These are phyloP conservation scores for Alternaria infectoria DNA, from an alignment of 2,329 filamentous ascomycete species.

Conservation along the genomic window DNA sequence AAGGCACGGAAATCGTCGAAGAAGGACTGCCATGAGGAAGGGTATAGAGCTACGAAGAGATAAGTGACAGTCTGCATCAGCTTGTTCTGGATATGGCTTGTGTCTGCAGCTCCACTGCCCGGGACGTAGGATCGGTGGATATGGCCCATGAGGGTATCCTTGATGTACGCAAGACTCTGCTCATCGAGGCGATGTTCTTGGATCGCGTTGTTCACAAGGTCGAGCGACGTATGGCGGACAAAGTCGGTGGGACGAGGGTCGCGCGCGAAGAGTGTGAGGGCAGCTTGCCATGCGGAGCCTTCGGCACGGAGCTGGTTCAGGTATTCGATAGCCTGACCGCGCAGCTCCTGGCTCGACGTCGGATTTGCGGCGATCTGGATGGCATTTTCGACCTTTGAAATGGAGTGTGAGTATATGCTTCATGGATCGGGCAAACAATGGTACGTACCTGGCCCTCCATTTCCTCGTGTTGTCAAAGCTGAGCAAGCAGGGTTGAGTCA, in stretches of 20 bases:
- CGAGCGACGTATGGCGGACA: slow-evolving; percentile 85
- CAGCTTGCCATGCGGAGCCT: slow-evolving; percentile 87
- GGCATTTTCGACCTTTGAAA: slow-evolving; percentile 81
- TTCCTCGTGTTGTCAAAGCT: slow-evolving; percentile 39
- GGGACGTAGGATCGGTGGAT: slow-evolving; percentile 75
- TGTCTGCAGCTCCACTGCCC: slow-evolving; percentile 67
- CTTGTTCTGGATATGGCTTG: slow-evolving; percentile 87
- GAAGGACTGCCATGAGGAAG: slow-evolving; percentile 84
- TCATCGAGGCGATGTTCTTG: slow-evolving; percentile 78
- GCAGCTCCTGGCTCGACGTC: slow-evolving; percentile 68
- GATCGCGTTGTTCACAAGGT: slow-evolving; percentile 91
- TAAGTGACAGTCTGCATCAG: slow-evolving; percentile 94
- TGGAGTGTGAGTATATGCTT: neutral
- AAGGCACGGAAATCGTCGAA: slow-evolving; percentile 87
- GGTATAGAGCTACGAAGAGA: slow-evolving; percentile 87
- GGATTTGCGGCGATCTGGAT: slow-evolving; percentile 93
- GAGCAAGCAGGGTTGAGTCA: slow-evolving; percentile 23
- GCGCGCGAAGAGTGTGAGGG: slow-evolving; percentile 83
- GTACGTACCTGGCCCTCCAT: slow-evolving; percentile 48
- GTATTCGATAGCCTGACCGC: slow-evolving; percentile 89
- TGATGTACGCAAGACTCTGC: slow-evolving; percentile 75
- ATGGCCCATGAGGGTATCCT: slow-evolving; percentile 82
- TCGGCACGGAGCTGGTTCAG: slow-evolving; percentile 78
- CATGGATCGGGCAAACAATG: neutral
- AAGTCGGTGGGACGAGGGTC: slow-evolving; percentile 78